phyloP scores from a whole-genome alignment of 106 monocot genomes.

The Acanthochlamys bracteata region DNA sequence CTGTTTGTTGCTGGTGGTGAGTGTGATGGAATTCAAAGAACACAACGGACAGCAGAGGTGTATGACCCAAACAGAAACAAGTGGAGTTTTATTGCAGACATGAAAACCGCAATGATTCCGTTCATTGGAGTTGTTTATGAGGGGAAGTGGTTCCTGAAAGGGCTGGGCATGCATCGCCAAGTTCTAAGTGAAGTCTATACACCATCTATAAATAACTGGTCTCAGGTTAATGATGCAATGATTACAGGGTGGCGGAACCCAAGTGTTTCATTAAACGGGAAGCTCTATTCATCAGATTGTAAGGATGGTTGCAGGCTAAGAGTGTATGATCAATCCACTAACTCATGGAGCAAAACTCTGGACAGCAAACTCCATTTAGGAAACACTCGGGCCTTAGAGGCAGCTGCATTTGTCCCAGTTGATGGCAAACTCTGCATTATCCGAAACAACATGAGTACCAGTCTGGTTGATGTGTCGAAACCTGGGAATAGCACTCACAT shows the following conservation, averaged over 20 bases:
- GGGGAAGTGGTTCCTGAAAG: constrained; percentile 31
- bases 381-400: constrained; percentile 10
- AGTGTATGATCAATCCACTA: background rate
- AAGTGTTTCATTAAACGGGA: background rate
- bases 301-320: constrained; percentile 2
- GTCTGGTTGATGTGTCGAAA: constrained; percentile 21
- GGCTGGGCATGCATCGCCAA: constrained; percentile 18
- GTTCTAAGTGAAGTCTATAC: constrained; percentile 13
- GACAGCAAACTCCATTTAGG: constrained; percentile 4
- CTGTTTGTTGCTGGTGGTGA: constrained; percentile 29
- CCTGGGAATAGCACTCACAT: constrained; percentile 14
- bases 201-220: background rate
- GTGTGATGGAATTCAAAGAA: constrained; percentile 24
- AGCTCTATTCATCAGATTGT: background rate
- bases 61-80: constrained; percentile 25
- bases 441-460: constrained; percentile 21
- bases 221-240: background rate
- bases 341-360: background rate
- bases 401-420: constrained; percentile 23
- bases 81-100: constrained; percentile 18
- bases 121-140: constrained; percentile 20
- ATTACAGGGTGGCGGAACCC: background rate
- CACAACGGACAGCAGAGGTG: constrained; percentile 14
- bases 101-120: constrained; percentile 20
- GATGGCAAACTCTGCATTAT: constrained; percentile 23